These are phyloP conservation scores for Gymnopus androsaceus DNA, from an alignment of 1,284 basidiomycete species.

Conservation along the genomic window DNA sequence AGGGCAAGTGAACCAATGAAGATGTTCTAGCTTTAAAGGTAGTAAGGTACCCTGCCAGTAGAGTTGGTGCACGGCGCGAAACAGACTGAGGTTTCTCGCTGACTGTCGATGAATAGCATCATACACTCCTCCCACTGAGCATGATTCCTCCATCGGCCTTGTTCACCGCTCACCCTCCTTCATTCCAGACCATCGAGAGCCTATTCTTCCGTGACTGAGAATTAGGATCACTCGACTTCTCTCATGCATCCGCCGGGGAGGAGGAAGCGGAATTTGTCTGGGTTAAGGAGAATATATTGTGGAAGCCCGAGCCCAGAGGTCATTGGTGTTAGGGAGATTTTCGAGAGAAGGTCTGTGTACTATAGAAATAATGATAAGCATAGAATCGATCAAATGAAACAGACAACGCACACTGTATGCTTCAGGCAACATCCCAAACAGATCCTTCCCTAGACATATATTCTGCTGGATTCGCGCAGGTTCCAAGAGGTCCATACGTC, in stretches of 20 bases:
- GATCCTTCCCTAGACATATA: constrained; percentile 63
- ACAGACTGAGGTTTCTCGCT: too few relatives aligned
- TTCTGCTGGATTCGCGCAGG: constrained; percentile 57
- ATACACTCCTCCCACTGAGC: too few relatives aligned
- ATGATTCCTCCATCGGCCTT: too few relatives aligned
- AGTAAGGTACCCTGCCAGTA: too few relatives aligned
- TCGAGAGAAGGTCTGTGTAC: constrained; percentile 54
- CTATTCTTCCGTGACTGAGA: neutral
- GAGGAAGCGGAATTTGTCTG: constrained; percentile 54
- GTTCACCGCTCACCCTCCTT: too few relatives aligned
- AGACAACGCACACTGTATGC: constrained; percentile 48
- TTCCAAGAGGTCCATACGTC: constrained; percentile 51
- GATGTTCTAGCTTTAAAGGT: too few relatives aligned
- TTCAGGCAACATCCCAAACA: constrained; percentile 70
- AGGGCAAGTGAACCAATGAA: too few relatives aligned
- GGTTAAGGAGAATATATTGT: constrained; percentile 49
- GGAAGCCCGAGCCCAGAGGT: constrained; percentile 56
- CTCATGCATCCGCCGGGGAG: constrained; percentile 59
- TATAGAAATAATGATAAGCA: constrained; percentile 21
- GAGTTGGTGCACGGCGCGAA: too few relatives aligned
- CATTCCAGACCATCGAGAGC: constrained; percentile 9
- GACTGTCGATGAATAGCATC: too few relatives aligned
- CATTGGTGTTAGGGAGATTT: constrained; percentile 50
- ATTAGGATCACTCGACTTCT: constrained; percentile 13
- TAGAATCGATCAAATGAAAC: constrained; percentile 10